These are phyloP conservation scores for Penicillium vulpinum DNA, from an alignment of 2,329 filamentous ascomycete genomes.

Conservation along the genomic window DNA sequence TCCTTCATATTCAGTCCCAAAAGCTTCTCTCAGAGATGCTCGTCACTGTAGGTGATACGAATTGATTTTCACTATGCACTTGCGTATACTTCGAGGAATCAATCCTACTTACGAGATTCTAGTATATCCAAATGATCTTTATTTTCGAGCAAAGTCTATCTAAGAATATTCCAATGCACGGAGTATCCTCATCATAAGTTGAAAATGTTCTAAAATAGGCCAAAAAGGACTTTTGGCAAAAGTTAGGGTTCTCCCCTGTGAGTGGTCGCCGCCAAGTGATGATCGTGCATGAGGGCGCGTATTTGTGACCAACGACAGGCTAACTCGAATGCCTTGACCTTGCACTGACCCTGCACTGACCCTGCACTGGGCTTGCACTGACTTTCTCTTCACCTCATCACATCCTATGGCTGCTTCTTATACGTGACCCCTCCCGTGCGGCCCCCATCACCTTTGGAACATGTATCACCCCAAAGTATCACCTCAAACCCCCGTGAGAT, in stretches of 20 bases:
- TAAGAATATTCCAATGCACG: background rate
- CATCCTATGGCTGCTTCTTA: conserved; percentile 25
- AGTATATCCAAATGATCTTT: background rate
- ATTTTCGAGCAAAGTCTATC: background rate
- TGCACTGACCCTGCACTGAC: conserved; percentile 1
- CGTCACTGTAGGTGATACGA: background rate
- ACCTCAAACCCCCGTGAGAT: conserved; percentile 25
- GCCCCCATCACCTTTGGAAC: conserved; percentile 21
- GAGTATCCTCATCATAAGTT: background rate
- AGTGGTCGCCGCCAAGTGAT: conserved; percentile 24
- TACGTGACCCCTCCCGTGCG: conserved; percentile 21
- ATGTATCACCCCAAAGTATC: conserved; percentile 23
- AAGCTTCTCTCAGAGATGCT: background rate
- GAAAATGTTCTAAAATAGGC: background rate
- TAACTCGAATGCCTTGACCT: conserved; percentile 2
- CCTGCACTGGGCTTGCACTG: background rate
- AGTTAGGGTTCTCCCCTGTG: conserved; percentile 8
- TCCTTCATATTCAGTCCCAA: background rate
- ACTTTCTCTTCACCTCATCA: conserved; percentile 28
- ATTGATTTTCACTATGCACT: background rate
- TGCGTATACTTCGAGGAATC: background rate
- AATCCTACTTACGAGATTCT: too few species aligned
- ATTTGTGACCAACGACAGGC: conserved; percentile 29
- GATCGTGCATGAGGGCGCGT: conserved; percentile 31
- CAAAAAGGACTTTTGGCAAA: background rate